These are phyloP conservation scores for Neurospora sp. DNA, from an alignment of 495 filamentous ascomycete genomes.

Conservation along the genomic window DNA sequence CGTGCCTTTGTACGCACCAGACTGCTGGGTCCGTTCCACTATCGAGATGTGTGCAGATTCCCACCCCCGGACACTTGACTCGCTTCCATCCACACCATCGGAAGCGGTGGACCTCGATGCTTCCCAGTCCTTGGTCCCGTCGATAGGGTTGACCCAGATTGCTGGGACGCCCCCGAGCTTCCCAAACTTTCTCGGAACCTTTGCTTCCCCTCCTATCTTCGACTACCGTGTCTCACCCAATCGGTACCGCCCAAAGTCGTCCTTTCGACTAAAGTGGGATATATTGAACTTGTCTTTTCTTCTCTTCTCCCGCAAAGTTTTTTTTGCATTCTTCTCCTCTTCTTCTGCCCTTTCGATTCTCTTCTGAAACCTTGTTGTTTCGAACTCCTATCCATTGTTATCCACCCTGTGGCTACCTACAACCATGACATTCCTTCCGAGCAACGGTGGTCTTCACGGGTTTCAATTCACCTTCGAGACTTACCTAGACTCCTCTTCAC, in stretches of 20 bases:
- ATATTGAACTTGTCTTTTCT: neutral
- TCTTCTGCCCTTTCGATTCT: neutral
- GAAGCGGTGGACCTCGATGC: neutral
- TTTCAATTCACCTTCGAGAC: slow-evolving; percentile 28
- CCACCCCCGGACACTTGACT: neutral
- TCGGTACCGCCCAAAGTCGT: neutral
- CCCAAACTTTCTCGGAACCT: neutral
- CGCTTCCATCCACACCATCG: neutral
- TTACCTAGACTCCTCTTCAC: slow-evolving; percentile 14
- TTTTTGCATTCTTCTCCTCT: neutral
- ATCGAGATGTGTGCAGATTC: neutral
- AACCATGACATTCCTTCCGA: slow-evolving; percentile 3
- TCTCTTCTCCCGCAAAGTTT: neutral
- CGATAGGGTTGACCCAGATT: slow-evolving; percentile 11
- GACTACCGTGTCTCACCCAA: neutral
- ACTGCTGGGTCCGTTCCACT: neutral
- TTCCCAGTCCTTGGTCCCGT: neutral
- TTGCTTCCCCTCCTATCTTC: neutral
- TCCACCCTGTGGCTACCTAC: neutral
- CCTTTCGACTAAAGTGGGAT: neutral
- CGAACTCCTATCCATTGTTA: neutral
- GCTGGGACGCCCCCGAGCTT: slow-evolving; percentile 7
- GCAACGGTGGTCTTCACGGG: slow-evolving; percentile 6
- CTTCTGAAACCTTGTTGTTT: neutral
- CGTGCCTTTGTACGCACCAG: neutral